A percentile compares a stretch with the other conserved stretches of the same genome.
Evolutionary conservation across 352 stramenopile species (phyloP).

Genomic region (Sclerospora graminicola): DNA sequence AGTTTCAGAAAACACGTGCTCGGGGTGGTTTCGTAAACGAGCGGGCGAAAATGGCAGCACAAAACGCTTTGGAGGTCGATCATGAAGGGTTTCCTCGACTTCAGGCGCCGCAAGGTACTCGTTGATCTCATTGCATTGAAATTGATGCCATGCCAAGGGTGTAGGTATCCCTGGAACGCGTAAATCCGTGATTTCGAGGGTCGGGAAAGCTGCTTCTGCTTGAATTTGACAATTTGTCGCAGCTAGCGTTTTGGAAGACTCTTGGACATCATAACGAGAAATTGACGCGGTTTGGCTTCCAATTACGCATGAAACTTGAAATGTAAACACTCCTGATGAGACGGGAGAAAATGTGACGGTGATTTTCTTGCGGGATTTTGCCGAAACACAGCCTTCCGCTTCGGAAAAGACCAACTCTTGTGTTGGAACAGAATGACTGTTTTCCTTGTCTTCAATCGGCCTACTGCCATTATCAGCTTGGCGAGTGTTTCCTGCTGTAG

Average conservation of each 20-base stretch:
- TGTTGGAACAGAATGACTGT: no score
- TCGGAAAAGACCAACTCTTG: slow-evolving; percentile 49
- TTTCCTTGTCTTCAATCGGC: background rate
- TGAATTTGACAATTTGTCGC: slow-evolving; percentile 42
- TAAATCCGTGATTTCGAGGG: slow-evolving; percentile 77
- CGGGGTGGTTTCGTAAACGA: slow-evolving; percentile 8
- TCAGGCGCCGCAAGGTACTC: slow-evolving; percentile 42
- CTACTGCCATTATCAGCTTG: no score
- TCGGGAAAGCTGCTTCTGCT: slow-evolving; percentile 82
- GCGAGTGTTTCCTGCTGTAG: no score
- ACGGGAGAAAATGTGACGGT: slow-evolving; percentile 64
- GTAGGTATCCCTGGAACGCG: slow-evolving; percentile 58
- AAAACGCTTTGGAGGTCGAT: no score
- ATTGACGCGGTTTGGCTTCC: background rate
- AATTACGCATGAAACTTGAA: slow-evolving; percentile 59
- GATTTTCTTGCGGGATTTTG: slow-evolving; percentile 69
- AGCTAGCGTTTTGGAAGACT: slow-evolving; percentile 19
- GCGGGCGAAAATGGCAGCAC: no score
- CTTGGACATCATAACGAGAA: slow-evolving; percentile 18
- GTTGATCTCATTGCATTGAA: no score
- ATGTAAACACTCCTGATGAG: slow-evolving; percentile 55
- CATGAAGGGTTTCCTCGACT: no score
- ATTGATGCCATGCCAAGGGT: slow-evolving; percentile 55
- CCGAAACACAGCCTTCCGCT: slow-evolving; percentile 47
- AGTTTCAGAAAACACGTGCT: slow-evolving; percentile 75